Conservation (phyloP, 169 alveolate species). For the Plasmodium yoelii region DNA sequence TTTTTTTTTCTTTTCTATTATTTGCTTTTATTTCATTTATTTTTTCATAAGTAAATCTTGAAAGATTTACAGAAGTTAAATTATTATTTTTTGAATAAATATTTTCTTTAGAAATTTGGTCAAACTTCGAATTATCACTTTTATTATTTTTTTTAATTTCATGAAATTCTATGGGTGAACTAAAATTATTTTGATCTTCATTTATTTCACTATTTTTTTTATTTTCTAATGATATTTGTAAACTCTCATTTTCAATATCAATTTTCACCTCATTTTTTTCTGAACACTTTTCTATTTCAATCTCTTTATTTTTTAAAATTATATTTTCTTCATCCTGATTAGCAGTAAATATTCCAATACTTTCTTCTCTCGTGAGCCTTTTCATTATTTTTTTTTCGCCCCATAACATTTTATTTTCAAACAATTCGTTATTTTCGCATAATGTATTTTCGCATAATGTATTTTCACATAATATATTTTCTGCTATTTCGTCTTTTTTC, state of each 20-base stretch:
- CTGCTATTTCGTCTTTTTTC: too few relatives aligned
- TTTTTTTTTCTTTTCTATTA: background rate
- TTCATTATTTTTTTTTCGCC: slow-evolving; percentile 1
- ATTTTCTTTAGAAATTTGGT: background rate
- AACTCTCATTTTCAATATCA: background rate
- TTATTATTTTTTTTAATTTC: background rate
- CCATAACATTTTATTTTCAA: background rate
- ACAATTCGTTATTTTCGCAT: slow-evolving; percentile 14
- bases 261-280: background rate
- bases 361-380: background rate
- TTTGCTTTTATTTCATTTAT: background rate
- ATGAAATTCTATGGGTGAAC: background rate
- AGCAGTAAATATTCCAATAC: background rate
- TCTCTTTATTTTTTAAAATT: background rate
- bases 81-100: background rate
- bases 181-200: background rate
- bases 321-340: background rate
- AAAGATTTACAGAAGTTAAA: background rate
- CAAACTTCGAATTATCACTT: background rate
- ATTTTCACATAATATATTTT: too few relatives aligned
- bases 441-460: too few relatives aligned
- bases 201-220: background rate
- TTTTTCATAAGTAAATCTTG: background rate
- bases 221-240: too few relatives aligned
- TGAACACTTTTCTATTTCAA: background rate